Percentiles rank a stretch among this genome's conserved stretches.
phyloP scores from a whole-genome alignment of 768 basidiomycete species.

The Hericium alpestre region DNA sequence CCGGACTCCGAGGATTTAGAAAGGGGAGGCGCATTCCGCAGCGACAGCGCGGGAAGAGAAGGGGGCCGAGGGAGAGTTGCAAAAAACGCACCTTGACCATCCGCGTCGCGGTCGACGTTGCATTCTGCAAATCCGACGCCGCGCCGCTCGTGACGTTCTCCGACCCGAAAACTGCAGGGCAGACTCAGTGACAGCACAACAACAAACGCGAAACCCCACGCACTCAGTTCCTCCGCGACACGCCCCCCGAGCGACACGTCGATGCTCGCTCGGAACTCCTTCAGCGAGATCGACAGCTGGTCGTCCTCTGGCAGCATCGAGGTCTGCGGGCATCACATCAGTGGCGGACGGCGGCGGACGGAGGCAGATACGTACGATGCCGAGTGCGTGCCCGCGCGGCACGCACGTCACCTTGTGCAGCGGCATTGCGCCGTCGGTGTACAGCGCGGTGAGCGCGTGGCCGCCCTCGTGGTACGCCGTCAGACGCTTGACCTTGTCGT shows the following conservation, averaged over 20 bases:
- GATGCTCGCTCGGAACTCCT: constrained; percentile 70
- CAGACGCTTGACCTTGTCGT: constrained; percentile 73
- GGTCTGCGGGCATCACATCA: constrained; percentile 31
- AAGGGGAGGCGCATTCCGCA: too few relatives aligned
- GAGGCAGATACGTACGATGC: constrained; percentile 48
- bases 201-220: constrained; percentile 17
- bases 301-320: constrained; percentile 72
- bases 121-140: constrained; percentile 74
- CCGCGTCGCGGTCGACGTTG: constrained; percentile 65
- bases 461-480: constrained; percentile 99
- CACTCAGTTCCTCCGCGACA: constrained; percentile 86
- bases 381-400: constrained; percentile 89
- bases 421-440: constrained; percentile 92
- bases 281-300: constrained; percentile 56
- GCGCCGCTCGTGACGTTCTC: constrained; percentile 89
- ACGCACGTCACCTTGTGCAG: constrained; percentile 97
- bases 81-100: constrained; percentile 75
- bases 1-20: too few relatives aligned
- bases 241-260: constrained; percentile 93
- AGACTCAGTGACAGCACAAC: constrained; percentile 9
- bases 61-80: background rate
- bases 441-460: constrained; percentile 88
- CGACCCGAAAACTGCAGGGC: constrained; percentile 62
- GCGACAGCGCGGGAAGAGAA: background rate
- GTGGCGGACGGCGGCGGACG: background rate